Evolutionary conservation across 2,329 filamentous ascomycete species (phyloP), one percentile per base, ranked within the genome.

Genomic region (Colletotrichum sp.): DNA sequence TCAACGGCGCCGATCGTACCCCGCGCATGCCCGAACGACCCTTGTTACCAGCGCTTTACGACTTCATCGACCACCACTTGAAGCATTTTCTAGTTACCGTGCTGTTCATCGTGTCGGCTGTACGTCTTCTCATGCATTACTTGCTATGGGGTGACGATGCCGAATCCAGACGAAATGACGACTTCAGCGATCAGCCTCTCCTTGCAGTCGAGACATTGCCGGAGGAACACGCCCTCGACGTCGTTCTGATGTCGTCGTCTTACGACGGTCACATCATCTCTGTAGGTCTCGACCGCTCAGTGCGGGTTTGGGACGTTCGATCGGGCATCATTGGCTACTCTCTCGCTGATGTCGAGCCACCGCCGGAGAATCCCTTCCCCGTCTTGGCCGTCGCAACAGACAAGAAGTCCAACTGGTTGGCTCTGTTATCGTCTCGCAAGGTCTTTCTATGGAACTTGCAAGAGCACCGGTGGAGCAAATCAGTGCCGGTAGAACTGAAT

Each of bases 121-220:
- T 96, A 30, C 92, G 92, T 3, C 84, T 96, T 9, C 86, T 96
- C 9, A 94, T 95, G 87, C 95, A 93, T 77, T 94, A 94, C 79
- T 86, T 96, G 8, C 86, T 96, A 0, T 94, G 92, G 90, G 92
- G 93, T 74, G 92, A 93, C 70, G 84, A 89, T 72, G 83, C 85
- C 8, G 83, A 87, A 24, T 84, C 85, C 16, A 87, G 88, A 3
- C 84, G 85, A 8, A 86, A 89, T 10, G 84, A 87, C 7, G 86
- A 89, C 8, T 85, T 82, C 0, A 84, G 87, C n/a, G 86, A 88
- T 34, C 84, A 87, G 26, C 87, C 90, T 1, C 84, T 90, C 2
- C 83, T 96, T 15, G 90, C 89, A 0, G 87, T 95, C 63, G 90
- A 89, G 67, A 92, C 91, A 3, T 82, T 96, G 13, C 86, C 87